Evolutionary conservation across 805 yeast genomes (phyloP), one percentile per base, ranked within the genome.

Genomic region (Wickerhamomyces queroliae): DNA sequence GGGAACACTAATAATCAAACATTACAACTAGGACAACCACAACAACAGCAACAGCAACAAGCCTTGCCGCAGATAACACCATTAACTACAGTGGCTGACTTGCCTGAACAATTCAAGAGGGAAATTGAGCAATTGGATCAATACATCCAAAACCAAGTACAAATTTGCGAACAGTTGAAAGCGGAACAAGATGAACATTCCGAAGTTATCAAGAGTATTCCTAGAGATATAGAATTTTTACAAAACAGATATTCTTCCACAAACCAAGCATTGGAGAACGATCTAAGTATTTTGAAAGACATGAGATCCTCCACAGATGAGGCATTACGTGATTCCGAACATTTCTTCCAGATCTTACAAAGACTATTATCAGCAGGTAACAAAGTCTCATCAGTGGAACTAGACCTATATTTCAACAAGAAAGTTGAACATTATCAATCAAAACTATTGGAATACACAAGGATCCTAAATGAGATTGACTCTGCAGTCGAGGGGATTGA

Each of bases 11-110:
- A 37, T 36, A 37, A 33, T 13, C 34, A 40, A 37, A 13, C 25
- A 13, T 24, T 26, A 15, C 40, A 35, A 27, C 25, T 32, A 19
- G 44, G 46, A 25, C 43, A 45, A 34, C 47, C 46, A 37, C 50
- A 60, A 19, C 61, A 49, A 38, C 61, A 57, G 33, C 69, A 66
- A 30, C 70, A 66, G 25, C 63, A 63, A 36, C 69, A 68, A 33
- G 64, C 63, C 32, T 70, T 67, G 20, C 61, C 62, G 9, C 78
- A 66, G 41, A 65, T 85, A 33, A 81, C 83, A 10, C 78, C 89
- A 12, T 76, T 85, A 79, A 81, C 91, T 1, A 72, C 83, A 36
- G 83, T 85, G 9, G 77, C 78, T 8, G 91, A 83, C 43, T 63
- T 85, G 29, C 90, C 93, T 2, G 81, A 76, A n/a, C 72, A 64